Evolutionary conservation across 129 eudicot genomes (phyloP).

Genomic region (Ambrosia artemisiifolia): DNA sequence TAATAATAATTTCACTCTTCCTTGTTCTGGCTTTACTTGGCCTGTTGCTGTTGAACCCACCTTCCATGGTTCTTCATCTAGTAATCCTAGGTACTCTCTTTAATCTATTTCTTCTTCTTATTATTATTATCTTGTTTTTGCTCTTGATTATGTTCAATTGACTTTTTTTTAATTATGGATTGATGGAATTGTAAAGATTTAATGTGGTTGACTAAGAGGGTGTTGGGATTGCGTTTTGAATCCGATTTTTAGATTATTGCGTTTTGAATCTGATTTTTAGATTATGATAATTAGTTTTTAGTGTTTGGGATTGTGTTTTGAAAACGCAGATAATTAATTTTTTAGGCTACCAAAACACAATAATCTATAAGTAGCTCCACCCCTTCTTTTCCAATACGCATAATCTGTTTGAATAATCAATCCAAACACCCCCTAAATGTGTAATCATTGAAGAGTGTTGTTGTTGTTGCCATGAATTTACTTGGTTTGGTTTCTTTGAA

Average conservation of each 20-base stretch:
- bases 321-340: too few relatives aligned
- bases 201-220: constrained; percentile 17
- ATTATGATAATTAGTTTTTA: too few relatives aligned
- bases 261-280: too few relatives aligned
- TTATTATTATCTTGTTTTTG: background rate
- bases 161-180: background rate
- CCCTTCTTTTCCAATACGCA: too few relatives aligned
- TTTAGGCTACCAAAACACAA: too few relatives aligned
- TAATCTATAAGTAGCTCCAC: too few relatives aligned
- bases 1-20: constrained; percentile 34
- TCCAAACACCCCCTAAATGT: too few relatives aligned
- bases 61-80: constrained; percentile 39
- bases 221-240: too few relatives aligned
- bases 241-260: too few relatives aligned
- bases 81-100: constrained; percentile 45
- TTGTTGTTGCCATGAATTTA: constrained; percentile 10
- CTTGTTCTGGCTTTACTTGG: constrained; percentile 58
- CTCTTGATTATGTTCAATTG: background rate
- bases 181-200: constrained; percentile 3
- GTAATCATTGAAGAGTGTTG: background rate
- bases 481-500: background rate
- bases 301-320: too few relatives aligned
- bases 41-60: constrained; percentile 48
- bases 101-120: background rate
- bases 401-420: too few relatives aligned